Conservation (phyloP, 2,329 filamentous ascomycete genomes). For the Stachybotrys elegans region DNA sequence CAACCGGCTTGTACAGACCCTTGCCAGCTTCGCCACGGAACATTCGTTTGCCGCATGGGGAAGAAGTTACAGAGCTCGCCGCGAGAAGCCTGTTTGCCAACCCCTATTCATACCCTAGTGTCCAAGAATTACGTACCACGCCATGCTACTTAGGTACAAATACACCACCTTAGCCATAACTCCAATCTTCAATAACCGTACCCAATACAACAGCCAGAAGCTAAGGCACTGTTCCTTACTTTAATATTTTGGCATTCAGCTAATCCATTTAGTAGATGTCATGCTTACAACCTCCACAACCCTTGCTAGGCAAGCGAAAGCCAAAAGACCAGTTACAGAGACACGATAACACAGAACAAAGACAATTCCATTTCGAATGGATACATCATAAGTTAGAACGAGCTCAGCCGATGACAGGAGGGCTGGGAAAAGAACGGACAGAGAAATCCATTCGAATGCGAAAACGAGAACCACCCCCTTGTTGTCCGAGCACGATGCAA, state of each 20-base stretch:
- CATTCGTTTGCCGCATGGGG: not conserved
- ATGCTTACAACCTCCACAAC: not conserved
- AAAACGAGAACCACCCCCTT: no score
- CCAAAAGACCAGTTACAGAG: not conserved
- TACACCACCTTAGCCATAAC: not conserved
- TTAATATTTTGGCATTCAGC: not conserved
- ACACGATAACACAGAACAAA: not conserved
- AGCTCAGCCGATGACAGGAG: no score
- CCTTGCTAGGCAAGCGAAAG: not conserved
- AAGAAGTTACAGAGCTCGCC: not conserved
- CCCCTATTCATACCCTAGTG: not conserved
- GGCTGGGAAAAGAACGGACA: no score
- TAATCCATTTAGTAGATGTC: not conserved
- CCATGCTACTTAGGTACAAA: not conserved
- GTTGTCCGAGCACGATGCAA: no score
- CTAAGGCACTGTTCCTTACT: not conserved
- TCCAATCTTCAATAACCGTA: not conserved
- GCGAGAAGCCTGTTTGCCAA: not conserved
- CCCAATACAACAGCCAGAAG: not conserved
- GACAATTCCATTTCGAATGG: no score
- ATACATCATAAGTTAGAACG: no score
- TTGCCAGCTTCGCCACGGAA: slow-evolving; percentile 1
- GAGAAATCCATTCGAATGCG: no score
- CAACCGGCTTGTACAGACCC: slow-evolving; percentile 1
- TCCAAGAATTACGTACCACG: no score